Evolutionary conservation across 1,139 yeast genomes (phyloP), one percentile per base, ranked within the genome.

Genomic region (Saccharomyces hybrid): DNA sequence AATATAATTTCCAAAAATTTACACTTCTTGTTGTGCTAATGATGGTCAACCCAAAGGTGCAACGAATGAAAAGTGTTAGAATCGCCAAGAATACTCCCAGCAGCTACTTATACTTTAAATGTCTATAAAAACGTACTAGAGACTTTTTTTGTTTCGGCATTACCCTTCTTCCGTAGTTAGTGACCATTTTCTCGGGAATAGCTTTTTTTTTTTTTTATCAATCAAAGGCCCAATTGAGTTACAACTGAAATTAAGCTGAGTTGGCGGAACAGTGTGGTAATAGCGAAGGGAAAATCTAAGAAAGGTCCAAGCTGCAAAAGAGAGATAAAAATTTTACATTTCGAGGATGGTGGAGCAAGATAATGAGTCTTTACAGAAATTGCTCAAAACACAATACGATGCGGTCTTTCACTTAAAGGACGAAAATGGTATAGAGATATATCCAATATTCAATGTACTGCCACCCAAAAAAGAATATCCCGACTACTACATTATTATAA

Each of bases 401-500:
- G 64, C 62, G 25, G 50, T 82, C 50, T 78, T 77, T 60, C 67
- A 70, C 50, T 67, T 81, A 60, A 73, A 73, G 53, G 84, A 82
- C 63, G 71, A 71, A 8, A 72, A 71, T 31, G 81, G 78, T 5
- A 55, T 67, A 47, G 71, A 69, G 27, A 71, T 80, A 28, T 70
- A 75, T 57, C 77, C 75, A 49, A 75, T 82, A 38, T 77, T 81
- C 62, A 81, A 78, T 52, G 70, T 77, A 28, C 74, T 82, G 48
- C 87, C 87, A 1, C 75, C 78, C 52, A 75, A 66, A 59, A 76
- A 76, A 14, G 78, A 78, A 52, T 83, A 82, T 34, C 93, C 93
- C 2, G 88, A 86, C 62, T 86, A 86, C 69, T 87, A 86, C 48
- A 75, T 79, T 47, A 74, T 86, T 9, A 83, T 86, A 55, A 81